Base-by-base conservation (phyloP, 2,329 filamentous ascomycete species). In the Pseudopyricularia javanii region DNA sequence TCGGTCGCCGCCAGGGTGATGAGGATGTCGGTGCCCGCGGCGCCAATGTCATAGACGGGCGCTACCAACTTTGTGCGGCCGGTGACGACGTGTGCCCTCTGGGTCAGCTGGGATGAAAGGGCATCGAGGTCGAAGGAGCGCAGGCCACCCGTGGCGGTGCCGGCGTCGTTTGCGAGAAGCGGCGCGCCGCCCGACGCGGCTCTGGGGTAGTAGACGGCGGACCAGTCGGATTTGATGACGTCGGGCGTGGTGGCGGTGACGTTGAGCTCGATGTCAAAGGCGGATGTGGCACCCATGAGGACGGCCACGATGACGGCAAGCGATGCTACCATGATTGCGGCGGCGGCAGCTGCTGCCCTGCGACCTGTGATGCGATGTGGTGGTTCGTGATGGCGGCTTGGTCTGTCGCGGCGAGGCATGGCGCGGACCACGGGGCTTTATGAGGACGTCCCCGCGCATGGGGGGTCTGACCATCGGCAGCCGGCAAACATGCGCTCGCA, bases 51-150 rank as follows among this genome's bases (percentile, higher is more conserved):
- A 53, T 74, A 66, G 1, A 70, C 59, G 0, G 68, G 64, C 9
- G 67, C 64, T 12, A 74, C 63, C 7, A 73, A 63, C 57, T 74
- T 74, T n/a, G 70, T 73, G 28, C 73, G 67, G 4, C 72, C 71
- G 1, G 70, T 66, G 22, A 62, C 62, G 37, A 63, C 57, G 22
- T 65, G 61, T 3, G 58, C 55, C 8, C 65, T 58, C 53, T 70
- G 65, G 2, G 57, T 49, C 9, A 73, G 56, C 26, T 59, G 61
- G 1, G 26, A 20, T 20, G 32, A 28, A 6, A 15, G n/a, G 4
- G 20, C 26, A 45, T 62, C 57, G 33, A 73, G 56, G 8, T 60
- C 56, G 56, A 66, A 74, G 9, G 64, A 60, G 47, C 64, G 70
- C 33, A 74, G 67, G 0, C 72, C 73, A 11, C 72, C 72, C 3